Percentiles rank a stretch among this genome's conserved stretches.
Evolutionary conservation across 371 early-diverging fungal species (phyloP).

Genomic region (Rhizopus sp.): DNA sequence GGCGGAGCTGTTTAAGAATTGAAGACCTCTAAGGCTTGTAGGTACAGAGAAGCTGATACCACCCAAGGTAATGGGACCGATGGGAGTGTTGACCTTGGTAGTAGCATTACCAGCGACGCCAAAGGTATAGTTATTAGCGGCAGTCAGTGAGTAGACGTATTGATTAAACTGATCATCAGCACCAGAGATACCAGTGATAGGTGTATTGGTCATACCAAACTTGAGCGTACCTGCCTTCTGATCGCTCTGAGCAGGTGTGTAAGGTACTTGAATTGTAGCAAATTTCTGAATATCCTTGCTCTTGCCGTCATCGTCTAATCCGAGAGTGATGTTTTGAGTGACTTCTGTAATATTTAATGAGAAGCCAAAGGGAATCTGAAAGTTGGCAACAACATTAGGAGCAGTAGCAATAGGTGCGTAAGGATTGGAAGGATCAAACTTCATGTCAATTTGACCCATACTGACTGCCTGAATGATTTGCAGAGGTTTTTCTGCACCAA

Average conservation of each 20-base stretch:
- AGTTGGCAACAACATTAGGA: slow-evolving; percentile 53
- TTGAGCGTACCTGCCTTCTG: slow-evolving; percentile 48
- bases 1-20: slow-evolving; percentile 61
- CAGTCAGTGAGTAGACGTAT: slow-evolving; percentile 54
- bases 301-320: slow-evolving; percentile 26
- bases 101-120: slow-evolving; percentile 51
- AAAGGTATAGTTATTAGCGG: slow-evolving; percentile 45
- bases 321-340: slow-evolving; percentile 52
- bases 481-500: slow-evolving; percentile 41
- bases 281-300: slow-evolving; percentile 34
- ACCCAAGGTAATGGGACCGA: slow-evolving; percentile 57
- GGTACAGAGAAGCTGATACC: slow-evolving; percentile 62
- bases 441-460: slow-evolving; percentile 57
- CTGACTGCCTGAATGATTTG: slow-evolving; percentile 57
- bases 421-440: slow-evolving; percentile 48
- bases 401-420: slow-evolving; percentile 56
- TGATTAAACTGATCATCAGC: slow-evolving; percentile 46
- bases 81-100: slow-evolving; percentile 58
- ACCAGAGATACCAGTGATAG: slow-evolving; percentile 42
- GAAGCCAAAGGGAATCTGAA: slow-evolving; percentile 61
- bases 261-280: slow-evolving; percentile 49
- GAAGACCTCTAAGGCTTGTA: slow-evolving; percentile 57
- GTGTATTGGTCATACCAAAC: slow-evolving; percentile 48
- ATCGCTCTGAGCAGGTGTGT: slow-evolving; percentile 46
- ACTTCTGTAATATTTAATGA: slow-evolving; percentile 56